These are phyloP conservation scores for Anthostomella pinea DNA, from an alignment of 2,329 filamentous ascomycete species.

Conservation along the genomic window DNA sequence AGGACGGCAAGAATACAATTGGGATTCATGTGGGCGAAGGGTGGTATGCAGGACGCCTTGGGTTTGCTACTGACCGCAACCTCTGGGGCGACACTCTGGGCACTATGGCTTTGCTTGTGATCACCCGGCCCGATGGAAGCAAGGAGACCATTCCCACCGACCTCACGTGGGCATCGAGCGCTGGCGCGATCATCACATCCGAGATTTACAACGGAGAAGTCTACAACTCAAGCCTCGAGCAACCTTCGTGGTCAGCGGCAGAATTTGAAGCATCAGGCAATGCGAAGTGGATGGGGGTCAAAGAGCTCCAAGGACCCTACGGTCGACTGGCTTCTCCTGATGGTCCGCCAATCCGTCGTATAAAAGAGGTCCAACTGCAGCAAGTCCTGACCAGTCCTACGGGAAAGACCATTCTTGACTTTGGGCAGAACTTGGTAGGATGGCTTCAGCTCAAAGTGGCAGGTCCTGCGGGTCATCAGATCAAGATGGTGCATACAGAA, in stretches of 20 bases:
- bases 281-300: conserved; percentile 29
- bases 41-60: conserved; percentile 46
- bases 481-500: conserved; percentile 52
- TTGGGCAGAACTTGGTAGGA: conserved; percentile 49
- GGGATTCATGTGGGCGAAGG: conserved; percentile 48
- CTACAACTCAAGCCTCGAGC: conserved; percentile 29
- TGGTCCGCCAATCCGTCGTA: conserved; percentile 31
- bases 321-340: conserved; percentile 30
- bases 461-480: conserved; percentile 35
- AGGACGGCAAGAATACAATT: conserved; percentile 38
- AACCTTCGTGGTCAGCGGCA: conserved; percentile 20
- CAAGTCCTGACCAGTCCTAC: conserved; percentile 30
- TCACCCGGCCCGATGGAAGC: conserved; percentile 18
- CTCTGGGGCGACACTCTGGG: conserved; percentile 32
- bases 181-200: conserved; percentile 24
- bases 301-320: conserved; percentile 18
- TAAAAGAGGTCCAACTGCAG: conserved; percentile 24
- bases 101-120: conserved; percentile 28
- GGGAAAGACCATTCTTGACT: conserved; percentile 49
- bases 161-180: conserved; percentile 28
- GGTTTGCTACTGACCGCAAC: conserved; percentile 27
- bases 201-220: conserved; percentile 32
- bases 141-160: conserved; percentile 27
- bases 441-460: conserved; percentile 34
- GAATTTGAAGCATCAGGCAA: conserved; percentile 31